Evolutionary conservation across 192 early-diverging fungal species (phyloP).

Genomic region (Backusella westeae): DNA sequence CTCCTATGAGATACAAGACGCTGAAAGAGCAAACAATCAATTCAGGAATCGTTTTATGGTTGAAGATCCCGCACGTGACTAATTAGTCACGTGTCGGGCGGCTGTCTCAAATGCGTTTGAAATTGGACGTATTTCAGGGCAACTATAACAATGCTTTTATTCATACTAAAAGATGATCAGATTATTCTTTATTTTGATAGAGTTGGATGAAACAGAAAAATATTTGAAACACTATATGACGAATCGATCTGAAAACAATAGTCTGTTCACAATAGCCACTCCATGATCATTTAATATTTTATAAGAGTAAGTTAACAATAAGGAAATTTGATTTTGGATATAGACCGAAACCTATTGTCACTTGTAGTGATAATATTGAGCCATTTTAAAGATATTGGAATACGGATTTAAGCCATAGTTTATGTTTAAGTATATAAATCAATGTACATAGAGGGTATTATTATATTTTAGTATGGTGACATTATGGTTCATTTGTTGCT

Average conservation of each 20-base stretch:
- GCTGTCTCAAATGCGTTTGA: not conserved
- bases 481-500: not conserved
- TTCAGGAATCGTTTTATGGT: not conserved
- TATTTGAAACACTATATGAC: too few relatives aligned
- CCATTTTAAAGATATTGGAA: not conserved
- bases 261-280: too few relatives aligned
- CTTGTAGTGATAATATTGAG: not conserved
- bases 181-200: not conserved
- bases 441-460: not conserved
- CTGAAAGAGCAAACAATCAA: conserved; percentile 6
- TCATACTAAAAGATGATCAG: not conserved
- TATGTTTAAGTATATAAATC: not conserved
- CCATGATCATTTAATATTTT: too few relatives aligned
- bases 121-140: not conserved
- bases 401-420: not conserved
- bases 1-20: conserved; percentile 28
- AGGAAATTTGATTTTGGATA: too few relatives aligned
- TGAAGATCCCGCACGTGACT: not conserved
- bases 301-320: too few relatives aligned
- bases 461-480: not conserved
- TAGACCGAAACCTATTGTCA: not conserved
- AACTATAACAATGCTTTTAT: not conserved
- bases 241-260: too few relatives aligned
- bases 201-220: too few relatives aligned
- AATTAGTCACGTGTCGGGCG: not conserved